Conservation (phyloP, 495 filamentous ascomycete species). For the Tricharina praecox region DNA sequence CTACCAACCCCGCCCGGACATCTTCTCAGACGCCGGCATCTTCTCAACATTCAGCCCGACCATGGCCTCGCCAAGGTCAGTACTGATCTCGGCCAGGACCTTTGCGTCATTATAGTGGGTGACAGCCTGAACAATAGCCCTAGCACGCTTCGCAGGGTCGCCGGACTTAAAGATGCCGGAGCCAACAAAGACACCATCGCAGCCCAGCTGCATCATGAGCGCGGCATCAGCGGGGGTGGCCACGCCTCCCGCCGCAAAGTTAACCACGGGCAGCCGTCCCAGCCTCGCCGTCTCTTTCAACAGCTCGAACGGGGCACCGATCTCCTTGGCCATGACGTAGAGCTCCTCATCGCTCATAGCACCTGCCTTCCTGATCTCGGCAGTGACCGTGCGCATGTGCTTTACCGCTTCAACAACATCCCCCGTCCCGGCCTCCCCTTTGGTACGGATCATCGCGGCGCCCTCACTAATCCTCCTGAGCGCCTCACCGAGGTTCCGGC, state of each 20-base stretch:
- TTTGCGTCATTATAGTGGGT: slow-evolving; percentile 77
- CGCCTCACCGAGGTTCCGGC: slow-evolving; percentile 87
- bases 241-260: slow-evolving; percentile 95
- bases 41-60: slow-evolving; percentile 70
- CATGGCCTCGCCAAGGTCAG: slow-evolving; percentile 86
- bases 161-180: slow-evolving; percentile 95
- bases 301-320: slow-evolving; percentile 57
- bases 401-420: slow-evolving; percentile 93
- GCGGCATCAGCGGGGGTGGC: slow-evolving; percentile 94
- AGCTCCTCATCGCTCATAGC: slow-evolving; percentile 50
- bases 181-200: slow-evolving; percentile 94
- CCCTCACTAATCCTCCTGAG: slow-evolving; percentile 82
- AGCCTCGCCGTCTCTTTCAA: slow-evolving; percentile 74
- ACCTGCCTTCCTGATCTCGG: slow-evolving; percentile 61
- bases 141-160: slow-evolving; percentile 68
- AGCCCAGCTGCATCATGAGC: slow-evolving; percentile 97
- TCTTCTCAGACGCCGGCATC: slow-evolving; percentile 58
- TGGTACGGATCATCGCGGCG: slow-evolving; percentile 96
- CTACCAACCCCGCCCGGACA: slow-evolving; percentile 80
- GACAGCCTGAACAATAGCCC: slow-evolving; percentile 86
- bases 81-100: slow-evolving; percentile 70
- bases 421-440: slow-evolving; percentile 96
- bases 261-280: slow-evolving; percentile 82
- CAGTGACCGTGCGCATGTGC: slow-evolving; percentile 83
- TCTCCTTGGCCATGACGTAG: slow-evolving; percentile 59